Percentiles rank a stretch among this genome's conserved stretches.
Evolutionary conservation across 306 rosid genomes (phyloP).

Genomic region (Quercus glauca): DNA sequence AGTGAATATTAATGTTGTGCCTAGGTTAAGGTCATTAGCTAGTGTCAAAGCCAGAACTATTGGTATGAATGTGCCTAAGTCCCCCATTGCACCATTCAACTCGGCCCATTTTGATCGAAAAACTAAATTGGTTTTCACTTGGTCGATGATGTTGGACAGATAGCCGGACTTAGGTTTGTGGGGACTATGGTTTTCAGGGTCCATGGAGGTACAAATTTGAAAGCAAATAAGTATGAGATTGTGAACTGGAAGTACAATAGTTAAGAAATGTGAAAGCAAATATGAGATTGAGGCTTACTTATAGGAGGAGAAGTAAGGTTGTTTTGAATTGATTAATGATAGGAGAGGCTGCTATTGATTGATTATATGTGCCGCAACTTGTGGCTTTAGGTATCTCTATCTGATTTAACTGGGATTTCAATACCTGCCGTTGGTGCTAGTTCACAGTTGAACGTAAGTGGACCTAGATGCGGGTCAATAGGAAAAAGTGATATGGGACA

Average conservation of each 20-base stretch:
- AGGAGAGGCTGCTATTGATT: too few relatives aligned
- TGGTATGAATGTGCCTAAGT: conserved; percentile 78
- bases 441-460: too few relatives aligned
- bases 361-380: too few relatives aligned
- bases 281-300: not conserved
- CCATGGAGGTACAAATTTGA: conserved; percentile 25
- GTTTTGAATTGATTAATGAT: too few relatives aligned
- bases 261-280: too few relatives aligned
- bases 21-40: conserved; percentile 54
- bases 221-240: not conserved
- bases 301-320: too few relatives aligned
- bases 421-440: too few relatives aligned
- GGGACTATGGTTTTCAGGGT: not conserved
- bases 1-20: conserved; percentile 73
- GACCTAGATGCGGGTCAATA: too few relatives aligned
- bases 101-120: conserved; percentile 63
- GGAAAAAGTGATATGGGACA: too few relatives aligned
- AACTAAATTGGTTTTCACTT: conserved; percentile 42
- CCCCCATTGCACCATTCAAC: conserved; percentile 81
- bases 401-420: too few relatives aligned
- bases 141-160: conserved; percentile 17
- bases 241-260: too few relatives aligned
- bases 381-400: too few relatives aligned
- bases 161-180: not conserved
- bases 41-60: conserved; percentile 60